Base-by-base conservation (phyloP, 768 basidiomycete genomes). In the Tephrocybe sp. region DNA sequence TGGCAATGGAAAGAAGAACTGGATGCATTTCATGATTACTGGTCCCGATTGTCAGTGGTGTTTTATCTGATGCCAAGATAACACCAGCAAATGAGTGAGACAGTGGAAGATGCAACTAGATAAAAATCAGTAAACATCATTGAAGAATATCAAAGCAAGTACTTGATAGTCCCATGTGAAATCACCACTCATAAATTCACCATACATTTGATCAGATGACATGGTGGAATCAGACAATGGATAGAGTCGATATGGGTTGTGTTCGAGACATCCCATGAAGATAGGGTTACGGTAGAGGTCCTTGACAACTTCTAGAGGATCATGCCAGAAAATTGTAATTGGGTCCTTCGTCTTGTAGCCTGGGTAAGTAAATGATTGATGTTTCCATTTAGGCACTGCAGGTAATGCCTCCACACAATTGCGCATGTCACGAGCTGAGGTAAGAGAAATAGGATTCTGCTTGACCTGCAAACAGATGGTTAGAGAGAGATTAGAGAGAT, bases 151-250 rank as follows among this genome's bases (percentile, higher is more conserved):
- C 16, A n/a, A 48, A 21, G 7, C 22, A 38, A 6, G 47, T 27
- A 60, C 65, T 58, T 66, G 64, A 13, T 61, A 38, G 3, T 60
- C 39, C 64, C 67, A 66, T 27, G 64, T 53, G 9, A n/a, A 21
- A 7, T 64, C 55, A 45, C 47, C 50, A 2, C 51, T 60, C 34
- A 64, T 62, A 49, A 56, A 68, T 21, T 69, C 58, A 3, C 18
- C 51, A 41, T 54, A 65, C 8, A 60, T 31, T 3, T 47, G 34
- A 24, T 52, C 46, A n/a, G n/a, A n/a, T n/a, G n/a, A n/a, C n/a
- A n/a, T n/a, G 7, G 49, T 18, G 1, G 47, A 18, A 13, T 57
- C 55, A 4, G 49, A 46, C 1, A 22, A 47, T 18, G 38, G 50
- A 38, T 53, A 68, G 1, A 57, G 35, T 22, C 43, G 52, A 5